phyloP scores from a whole-genome alignment of 257 asterid genomes.

The Scutellaria baicalensis region DNA sequence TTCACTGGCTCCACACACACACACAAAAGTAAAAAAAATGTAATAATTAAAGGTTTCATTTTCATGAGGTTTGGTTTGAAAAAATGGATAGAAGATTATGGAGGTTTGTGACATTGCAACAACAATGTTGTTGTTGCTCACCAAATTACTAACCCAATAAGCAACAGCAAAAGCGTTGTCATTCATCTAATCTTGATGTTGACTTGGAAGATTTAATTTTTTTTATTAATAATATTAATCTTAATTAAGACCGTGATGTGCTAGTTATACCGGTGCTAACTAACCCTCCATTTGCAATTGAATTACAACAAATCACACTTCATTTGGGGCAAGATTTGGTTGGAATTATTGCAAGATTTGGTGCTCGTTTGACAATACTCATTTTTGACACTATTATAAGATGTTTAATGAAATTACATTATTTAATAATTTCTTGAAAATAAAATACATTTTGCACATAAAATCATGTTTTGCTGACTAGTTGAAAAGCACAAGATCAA shows the following conservation, averaged over 20 bases:
- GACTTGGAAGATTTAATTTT: background rate
- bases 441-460: too few relatives aligned
- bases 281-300: background rate
- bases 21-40: too few relatives aligned
- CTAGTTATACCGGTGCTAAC: background rate
- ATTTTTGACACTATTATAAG: too few relatives aligned
- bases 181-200: conserved; percentile 14
- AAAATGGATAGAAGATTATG: background rate
- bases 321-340: background rate
- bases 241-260: background rate
- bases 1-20: too few relatives aligned
- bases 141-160: conserved; percentile 19
- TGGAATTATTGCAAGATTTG: background rate
- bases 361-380: too few relatives aligned
- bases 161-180: conserved; percentile 19
- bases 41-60: too few relatives aligned
- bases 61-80: background rate
- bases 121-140: conserved; percentile 33
- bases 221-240: background rate
- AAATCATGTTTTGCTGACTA: too few relatives aligned
- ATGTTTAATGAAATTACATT: too few relatives aligned
- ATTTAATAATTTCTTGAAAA: too few relatives aligned
- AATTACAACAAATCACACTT: background rate
- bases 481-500: too few relatives aligned
- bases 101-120: conserved; percentile 28